Evolutionary conservation across 2,329 filamentous ascomycete genomes (phyloP), one percentile per base, ranked within the genome.

Genomic region (Graphilbum ipis-grandicollis): DNA sequence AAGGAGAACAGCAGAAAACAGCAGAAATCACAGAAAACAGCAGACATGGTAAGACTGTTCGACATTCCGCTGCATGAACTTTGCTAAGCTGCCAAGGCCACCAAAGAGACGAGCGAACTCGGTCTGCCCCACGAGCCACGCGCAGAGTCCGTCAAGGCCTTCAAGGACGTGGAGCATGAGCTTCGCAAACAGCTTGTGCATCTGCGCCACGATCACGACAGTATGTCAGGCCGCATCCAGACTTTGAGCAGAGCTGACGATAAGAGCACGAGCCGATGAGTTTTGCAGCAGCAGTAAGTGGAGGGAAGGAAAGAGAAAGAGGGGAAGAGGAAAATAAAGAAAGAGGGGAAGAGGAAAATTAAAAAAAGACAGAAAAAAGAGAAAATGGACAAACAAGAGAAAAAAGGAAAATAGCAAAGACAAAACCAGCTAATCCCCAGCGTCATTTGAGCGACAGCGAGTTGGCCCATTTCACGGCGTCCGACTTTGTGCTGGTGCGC

Each of bases 261-360:
- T 12, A 31, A 66, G 65, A 70, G 46, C 67, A 71, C 44, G 66
- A 70, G 43, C 59, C 58, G 9, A 60, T 66, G 41, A 69, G 68
- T 50, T 71, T 71, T 54, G 39, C 36, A 1, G 58, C 59, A n/a
- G 58, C 63, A 2, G 63, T 63, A 36, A 45, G 41, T 52, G 19
- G 23, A 13, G n/a, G n/a, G n/a, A n/a, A n/a, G n/a, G n/a, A n/a
- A n/a, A n/a, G n/a, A n/a, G n/a, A n/a, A n/a, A n/a, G n/a, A n/a
- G n/a, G n/a, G n/a, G n/a, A n/a, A n/a, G n/a, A n/a, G n/a, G n/a
- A n/a, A n/a, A n/a, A n/a, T n/a, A n/a, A n/a, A n/a, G n/a, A n/a
- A n/a, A n/a, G n/a, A n/a, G n/a, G n/a, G n/a, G n/a, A n/a, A n/a
- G n/a, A n/a, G n/a, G n/a, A n/a, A n/a, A n/a, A n/a, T n/a, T n/a